phyloP scores from a whole-genome alignment of 495 filamentous ascomycete species.

The Penicillium robsamsonii region DNA sequence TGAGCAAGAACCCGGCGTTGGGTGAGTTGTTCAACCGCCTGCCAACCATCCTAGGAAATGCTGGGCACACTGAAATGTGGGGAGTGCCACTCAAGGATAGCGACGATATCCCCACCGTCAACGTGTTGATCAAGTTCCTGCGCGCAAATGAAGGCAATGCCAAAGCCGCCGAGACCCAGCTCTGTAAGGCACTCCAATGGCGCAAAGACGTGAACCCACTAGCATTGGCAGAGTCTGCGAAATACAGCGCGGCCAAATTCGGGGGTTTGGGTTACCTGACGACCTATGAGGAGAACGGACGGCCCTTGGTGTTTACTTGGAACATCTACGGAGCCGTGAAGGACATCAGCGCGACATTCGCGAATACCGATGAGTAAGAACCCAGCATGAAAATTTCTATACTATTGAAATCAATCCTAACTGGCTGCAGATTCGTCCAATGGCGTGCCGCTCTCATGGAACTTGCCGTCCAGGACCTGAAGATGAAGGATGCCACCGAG shows the following conservation, averaged over 20 bases:
- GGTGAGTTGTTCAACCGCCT: conserved; percentile 40
- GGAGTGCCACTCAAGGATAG: conserved; percentile 60
- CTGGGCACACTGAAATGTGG: conserved; percentile 71
- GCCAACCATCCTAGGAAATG: conserved; percentile 44
- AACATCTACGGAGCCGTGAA: conserved; percentile 85
- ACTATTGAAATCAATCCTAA: background rate
- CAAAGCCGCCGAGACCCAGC: conserved; percentile 67
- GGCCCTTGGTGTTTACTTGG: conserved; percentile 63
- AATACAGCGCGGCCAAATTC: conserved; percentile 51
- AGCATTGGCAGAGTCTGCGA: conserved; percentile 39
- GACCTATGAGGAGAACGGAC: conserved; percentile 43
- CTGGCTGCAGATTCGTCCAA: conserved; percentile 62
- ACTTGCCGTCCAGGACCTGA: conserved; percentile 65
- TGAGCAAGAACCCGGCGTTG: conserved; percentile 39
- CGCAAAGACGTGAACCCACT: conserved; percentile 61
- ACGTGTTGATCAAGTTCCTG: conserved; percentile 87
- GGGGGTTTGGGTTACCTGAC: conserved; percentile 55
- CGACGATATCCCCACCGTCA: conserved; percentile 65
- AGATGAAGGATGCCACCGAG: conserved; percentile 60
- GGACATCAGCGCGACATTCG: conserved; percentile 69
- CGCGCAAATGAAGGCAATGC: conserved; percentile 80
- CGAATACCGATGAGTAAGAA: conserved; percentile 69
- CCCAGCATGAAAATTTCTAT: background rate
- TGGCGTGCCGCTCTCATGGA: conserved; percentile 91
- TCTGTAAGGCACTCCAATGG: conserved; percentile 77